Percentiles rank a stretch among this genome's conserved stretches.
Conservation (phyloP, 495 filamentous ascomycete genomes). For the Penicillium ucsense region DNA sequence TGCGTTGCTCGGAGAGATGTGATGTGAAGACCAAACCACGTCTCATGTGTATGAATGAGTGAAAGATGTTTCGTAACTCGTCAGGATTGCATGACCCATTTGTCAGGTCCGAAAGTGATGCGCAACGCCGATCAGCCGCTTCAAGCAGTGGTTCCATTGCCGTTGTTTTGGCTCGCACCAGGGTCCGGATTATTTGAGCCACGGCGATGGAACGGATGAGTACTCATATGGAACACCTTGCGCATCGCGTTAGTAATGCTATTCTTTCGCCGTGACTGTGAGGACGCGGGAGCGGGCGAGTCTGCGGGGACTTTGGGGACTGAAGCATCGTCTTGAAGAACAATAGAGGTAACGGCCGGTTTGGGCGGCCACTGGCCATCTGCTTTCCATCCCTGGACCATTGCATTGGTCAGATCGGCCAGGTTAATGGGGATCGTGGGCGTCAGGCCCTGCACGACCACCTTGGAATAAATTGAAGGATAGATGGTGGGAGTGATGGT, state of each 20-base stretch:
- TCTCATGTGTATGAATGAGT: not conserved
- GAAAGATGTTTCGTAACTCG: not conserved
- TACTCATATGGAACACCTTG: slow-evolving; percentile 34
- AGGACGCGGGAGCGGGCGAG: slow-evolving; percentile 6
- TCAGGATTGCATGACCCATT: not conserved
- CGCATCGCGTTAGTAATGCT: slow-evolving; percentile 35
- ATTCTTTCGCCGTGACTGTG: slow-evolving; percentile 22
- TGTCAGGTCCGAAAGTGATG: not conserved
- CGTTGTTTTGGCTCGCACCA: slow-evolving; percentile 1
- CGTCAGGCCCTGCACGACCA: slow-evolving; percentile 64
- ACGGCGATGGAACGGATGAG: slow-evolving; percentile 35
- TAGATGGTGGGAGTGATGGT: slow-evolving; percentile 65
- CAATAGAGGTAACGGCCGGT: slow-evolving; percentile 22
- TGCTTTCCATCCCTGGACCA: slow-evolving; percentile 86
- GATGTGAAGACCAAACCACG: not conserved
- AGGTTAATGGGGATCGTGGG: slow-evolving; percentile 85
- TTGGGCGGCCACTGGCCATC: slow-evolving; percentile 93
- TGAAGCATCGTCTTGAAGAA: slow-evolving; percentile 24
- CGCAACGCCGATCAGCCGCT: not conserved
- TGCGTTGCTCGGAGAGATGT: not conserved
- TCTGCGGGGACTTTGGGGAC: slow-evolving; percentile 13
- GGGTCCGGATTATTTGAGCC: slow-evolving; percentile 24
- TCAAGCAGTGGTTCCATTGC: slow-evolving; percentile 6
- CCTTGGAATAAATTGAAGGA: slow-evolving; percentile 77
- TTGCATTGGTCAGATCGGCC: slow-evolving; percentile 63